Base-by-base conservation (phyloP, 2,329 filamentous ascomycete genomes). In the Xylariales sp. region DNA sequence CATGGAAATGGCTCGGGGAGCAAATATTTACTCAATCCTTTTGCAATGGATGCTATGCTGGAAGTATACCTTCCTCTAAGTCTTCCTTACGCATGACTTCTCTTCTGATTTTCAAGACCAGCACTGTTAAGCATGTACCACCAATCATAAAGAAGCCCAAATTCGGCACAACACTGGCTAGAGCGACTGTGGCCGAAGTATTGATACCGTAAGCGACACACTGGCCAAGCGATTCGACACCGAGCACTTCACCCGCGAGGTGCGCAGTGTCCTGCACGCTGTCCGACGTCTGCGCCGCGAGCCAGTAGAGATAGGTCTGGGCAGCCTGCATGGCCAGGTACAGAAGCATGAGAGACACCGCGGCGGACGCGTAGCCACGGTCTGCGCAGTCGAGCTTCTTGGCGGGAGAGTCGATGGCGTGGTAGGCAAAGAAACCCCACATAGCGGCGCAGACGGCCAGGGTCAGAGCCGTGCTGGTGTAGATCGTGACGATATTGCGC, bases 341-440 rank as follows among this genome's bases (percentile, higher is more conserved):
- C 3, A 33, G 31, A n/a, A 33, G 31, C 10, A 20, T 20, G 5
- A 33, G 18, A 18, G 31, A 33, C 11, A 20, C 31, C 11, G 31
- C 31, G 12, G 31, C 19, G 18, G 20, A 21, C 18, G 18, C 31
- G 19, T 33, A 33, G 4, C 31, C 31, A 5, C 18, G 17, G 12
- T 33, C 31, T 14, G 23, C 12, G 18, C 31, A 33, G 17, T 33
- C 31, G 31, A 33, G 31, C 19, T 33, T 33, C 4, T 33, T 15
- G 7, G 19, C 31, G 5, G 19, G 31, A 5, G 31, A 20, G 6
- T 19, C 15, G 18, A 33, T 18, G 2, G 31, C 31, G 6, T 19
- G 20, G 31, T 33, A 33, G 11, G 31, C 31, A 15, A 33, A 33
- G 17, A 15, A 33, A 2, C 31, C 31, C 31, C 31, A 33, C 13